Evolutionary conservation across 2,329 filamentous ascomycete genomes (phyloP).

Genomic region (Cyanodermella asteris): DNA sequence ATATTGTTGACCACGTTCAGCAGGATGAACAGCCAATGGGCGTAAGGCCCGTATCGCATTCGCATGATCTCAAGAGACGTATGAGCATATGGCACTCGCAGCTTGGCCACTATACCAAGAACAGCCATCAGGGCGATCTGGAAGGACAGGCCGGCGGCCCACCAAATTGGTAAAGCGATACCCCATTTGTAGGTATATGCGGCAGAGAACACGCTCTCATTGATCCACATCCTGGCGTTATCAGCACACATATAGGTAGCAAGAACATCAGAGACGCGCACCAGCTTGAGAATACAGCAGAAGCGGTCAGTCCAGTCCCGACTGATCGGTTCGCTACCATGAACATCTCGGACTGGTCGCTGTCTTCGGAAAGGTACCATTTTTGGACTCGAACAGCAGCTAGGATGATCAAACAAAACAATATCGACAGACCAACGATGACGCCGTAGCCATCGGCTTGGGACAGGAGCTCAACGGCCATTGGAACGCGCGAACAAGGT

Average conservation of each 20-base stretch:
- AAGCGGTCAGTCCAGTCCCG: constrained; percentile 16
- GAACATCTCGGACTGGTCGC: no score
- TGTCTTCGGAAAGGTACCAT: no score
- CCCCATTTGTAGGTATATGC: constrained; percentile 16
- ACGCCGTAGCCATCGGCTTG: no score
- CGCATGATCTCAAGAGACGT: constrained; percentile 28
- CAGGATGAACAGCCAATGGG: constrained; percentile 19
- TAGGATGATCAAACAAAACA: no score
- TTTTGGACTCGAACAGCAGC: no score
- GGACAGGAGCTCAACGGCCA: no score
- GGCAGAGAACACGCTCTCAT: constrained; percentile 16
- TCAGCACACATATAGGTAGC: no score
- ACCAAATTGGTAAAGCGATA: constrained; percentile 17
- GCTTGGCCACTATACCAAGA: constrained; percentile 26
- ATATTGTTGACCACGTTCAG: constrained; percentile 22
- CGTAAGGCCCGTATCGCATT: constrained; percentile 23
- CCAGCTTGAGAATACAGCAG: constrained; percentile 18
- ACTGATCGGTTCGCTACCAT: constrained; percentile 19
- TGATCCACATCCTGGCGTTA: constrained; percentile 20
- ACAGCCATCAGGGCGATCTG: constrained; percentile 29
- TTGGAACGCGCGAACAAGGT: no score
- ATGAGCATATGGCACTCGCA: constrained; percentile 28
- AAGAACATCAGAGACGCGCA: no score
- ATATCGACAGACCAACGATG: no score
- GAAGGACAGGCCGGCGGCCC: constrained; percentile 20